Evolutionary conservation across 2,329 filamentous ascomycete genomes (phyloP), one percentile per base, ranked within the genome.

Genomic region (Fusarium domesticum): DNA sequence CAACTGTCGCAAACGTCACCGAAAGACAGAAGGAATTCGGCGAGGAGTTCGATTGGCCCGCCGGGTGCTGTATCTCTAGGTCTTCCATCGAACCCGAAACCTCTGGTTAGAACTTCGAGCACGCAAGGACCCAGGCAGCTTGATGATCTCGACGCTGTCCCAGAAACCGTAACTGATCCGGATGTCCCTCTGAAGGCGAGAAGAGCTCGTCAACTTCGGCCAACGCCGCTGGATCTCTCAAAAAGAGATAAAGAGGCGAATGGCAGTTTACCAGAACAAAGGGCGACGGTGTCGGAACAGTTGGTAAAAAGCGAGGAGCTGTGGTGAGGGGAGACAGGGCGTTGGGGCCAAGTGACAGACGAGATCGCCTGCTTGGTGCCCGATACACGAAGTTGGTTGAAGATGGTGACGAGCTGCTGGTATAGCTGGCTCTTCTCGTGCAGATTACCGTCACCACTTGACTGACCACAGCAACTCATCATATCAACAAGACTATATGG

Each of bases 1-100:
- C 61, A 65, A 20, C 37, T 60, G 30, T 63, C 62, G 2, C 60
- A 62, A 5, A 50, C 35, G 6, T 64, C 60, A 2, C 57, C 53
- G 16, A 50, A 47, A 10, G 45, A 43, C 1, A 19, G 40, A 4
- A 46, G 55, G 17, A 50, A 42, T 14, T 57, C 58, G 11, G 23
- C 20, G 2, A 28, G 23, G 23, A 45, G 50, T 5, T 54, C 55
- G 2, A 57, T 59, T 4, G 58, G 56, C 32, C 15, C 56, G 14
- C 55, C 55, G 1, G 23, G 23, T 8, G 49, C 51, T 16, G 60
- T 57, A 6, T 65, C 61, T 1, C 48, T 61, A 12, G 64, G 64
- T 2, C 50, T 66, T 4, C 64, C 64, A 4, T 36, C 61, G 5
- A 57, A 50, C 18, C 64, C 64, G 1, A 59, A 54, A 31, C 60